These are phyloP conservation scores for Apophysomyces trapeziformis DNA, from an alignment of 371 early-diverging fungal species.

Conservation along the genomic window DNA sequence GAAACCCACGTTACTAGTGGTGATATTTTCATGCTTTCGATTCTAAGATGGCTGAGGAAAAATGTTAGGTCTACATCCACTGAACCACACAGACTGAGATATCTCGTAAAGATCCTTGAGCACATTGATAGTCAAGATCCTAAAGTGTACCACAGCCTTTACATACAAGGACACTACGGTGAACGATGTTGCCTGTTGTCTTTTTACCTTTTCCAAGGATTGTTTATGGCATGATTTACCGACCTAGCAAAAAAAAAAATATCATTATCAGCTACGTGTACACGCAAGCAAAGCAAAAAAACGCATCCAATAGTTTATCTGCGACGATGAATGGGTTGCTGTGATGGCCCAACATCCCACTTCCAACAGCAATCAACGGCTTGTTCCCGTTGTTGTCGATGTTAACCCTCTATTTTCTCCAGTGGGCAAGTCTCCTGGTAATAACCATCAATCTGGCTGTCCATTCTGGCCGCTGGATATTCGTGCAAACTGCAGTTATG, in stretches of 20 bases:
- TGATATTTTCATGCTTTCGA: background rate
- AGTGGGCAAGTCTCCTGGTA: background rate
- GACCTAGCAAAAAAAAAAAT: background rate
- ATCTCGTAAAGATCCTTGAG: background rate
- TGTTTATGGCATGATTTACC: background rate
- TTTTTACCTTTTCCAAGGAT: background rate
- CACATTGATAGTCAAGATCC: background rate
- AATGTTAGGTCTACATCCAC: background rate
- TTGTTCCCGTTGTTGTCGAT: background rate
- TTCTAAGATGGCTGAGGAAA: background rate
- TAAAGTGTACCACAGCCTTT: constrained; percentile 1
- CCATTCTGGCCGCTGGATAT: background rate
- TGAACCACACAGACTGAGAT: background rate
- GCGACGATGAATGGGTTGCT: background rate
- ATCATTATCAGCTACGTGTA: background rate
- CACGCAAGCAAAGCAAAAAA: background rate
- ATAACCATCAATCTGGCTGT: background rate
- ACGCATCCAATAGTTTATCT: background rate
- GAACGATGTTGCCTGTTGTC: background rate
- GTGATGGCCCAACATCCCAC: background rate
- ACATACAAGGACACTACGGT: background rate
- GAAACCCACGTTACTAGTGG: background rate
- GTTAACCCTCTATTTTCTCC: background rate
- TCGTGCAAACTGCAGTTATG: background rate
- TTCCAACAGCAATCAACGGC: background rate